Base-by-base conservation (phyloP, 2,329 filamentous ascomycete species). In the Nemania sp. region DNA sequence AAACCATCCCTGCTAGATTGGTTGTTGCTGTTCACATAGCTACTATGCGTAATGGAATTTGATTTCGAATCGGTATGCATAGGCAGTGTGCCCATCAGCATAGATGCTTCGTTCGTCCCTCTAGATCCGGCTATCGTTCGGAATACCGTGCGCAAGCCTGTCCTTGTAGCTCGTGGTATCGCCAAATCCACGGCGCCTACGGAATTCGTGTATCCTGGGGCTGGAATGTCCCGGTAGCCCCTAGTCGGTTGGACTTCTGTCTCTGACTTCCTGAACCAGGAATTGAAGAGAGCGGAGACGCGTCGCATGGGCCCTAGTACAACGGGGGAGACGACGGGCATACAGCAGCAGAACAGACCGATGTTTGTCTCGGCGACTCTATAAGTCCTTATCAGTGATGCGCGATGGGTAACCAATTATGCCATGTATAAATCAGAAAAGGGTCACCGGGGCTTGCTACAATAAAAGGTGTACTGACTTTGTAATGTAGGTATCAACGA, bases 401-500 rank as follows among this genome's bases (percentile, higher is more conserved):
- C 29, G 0, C 10, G 11, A 47, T 22, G 18, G 24, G 10, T 6
- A 53, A 15, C 24, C 5, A 5, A 51, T 4, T 26, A 26, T 29
- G 10, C n/a, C 18, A 13, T 41, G 18, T n/a, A 45, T n/a, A 15
- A 32, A 32, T 5, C 29, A 24, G 45, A 22, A 10, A 52, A n/a
- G 56, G 13, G 6, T n/a, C n/a, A 5, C 15, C 15, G 3, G 24
- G 8, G 8, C 11, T 29, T 20, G 5, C 24, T 11, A 3, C 13
- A 18, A 15, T 10, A 15, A n/a, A 18, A 20, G 10, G 7, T 43
- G 27, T 27, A 20, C 66, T 67, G 43, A 70, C 67, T 60, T 64
- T 4, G 67, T 64, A 32, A 64, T 64, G 45, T 70, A 67, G 1
- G 62, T 60, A 26, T 66, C 55, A n/a, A 67, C 58, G 15, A 62